Evolutionary conservation across 371 early-diverging fungal species (phyloP).

Genomic region (Saksenaea oblongispora): DNA sequence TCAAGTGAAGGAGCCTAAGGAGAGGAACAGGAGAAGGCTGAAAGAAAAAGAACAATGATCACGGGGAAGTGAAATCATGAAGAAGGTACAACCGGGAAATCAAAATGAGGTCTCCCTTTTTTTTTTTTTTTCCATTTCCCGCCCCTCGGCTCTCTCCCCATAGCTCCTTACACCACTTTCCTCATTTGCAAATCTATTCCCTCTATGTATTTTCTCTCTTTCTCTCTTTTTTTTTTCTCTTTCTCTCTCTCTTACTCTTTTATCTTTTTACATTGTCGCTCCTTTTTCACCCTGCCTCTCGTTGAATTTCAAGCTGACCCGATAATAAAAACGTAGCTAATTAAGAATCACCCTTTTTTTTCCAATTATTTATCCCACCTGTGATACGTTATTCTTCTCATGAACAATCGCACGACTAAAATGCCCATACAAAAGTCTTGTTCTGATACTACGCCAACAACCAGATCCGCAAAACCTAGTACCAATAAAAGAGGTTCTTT

Average conservation of each 20-base stretch:
- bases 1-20: neutral
- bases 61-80: neutral
- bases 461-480: neutral
- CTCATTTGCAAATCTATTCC: neutral
- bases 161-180: constrained; percentile 6
- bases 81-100: neutral
- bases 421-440: constrained; percentile 20
- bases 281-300: constrained; percentile 8
- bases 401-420: constrained; percentile 6
- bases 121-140: constrained; percentile 6
- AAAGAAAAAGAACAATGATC: neutral
- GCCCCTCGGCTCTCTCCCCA: neutral
- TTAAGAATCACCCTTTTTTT: constrained; percentile 4
- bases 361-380: constrained; percentile 3
- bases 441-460: constrained; percentile 17
- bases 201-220: neutral
- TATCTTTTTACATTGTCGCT: neutral
- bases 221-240: constrained; percentile 3
- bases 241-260: constrained; percentile 9
- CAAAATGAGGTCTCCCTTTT: neutral
- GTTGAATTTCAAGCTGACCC: neutral
- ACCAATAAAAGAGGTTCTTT: constrained; percentile 22
- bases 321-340: neutral
- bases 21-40: neutral
- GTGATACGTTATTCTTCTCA: neutral